phyloP scores from a whole-genome alignment of 2,329 filamentous ascomycete species.

The Epichloe sibirici region DNA sequence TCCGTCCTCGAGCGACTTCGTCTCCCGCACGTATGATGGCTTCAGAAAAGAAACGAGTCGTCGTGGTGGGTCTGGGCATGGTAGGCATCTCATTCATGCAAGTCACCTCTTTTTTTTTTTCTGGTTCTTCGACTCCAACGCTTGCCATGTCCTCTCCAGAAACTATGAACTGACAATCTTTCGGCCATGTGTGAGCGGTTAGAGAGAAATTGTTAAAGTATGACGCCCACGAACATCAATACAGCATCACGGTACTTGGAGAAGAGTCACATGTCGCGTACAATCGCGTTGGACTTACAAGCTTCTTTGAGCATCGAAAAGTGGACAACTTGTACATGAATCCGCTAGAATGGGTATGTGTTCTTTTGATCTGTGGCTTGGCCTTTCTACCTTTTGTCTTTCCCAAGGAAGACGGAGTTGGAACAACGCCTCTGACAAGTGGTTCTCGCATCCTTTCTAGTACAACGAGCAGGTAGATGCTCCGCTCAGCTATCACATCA shows the following conservation, averaged over 20 bases:
- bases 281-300: constrained; percentile 80
- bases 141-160: too few relatives aligned
- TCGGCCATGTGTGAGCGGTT: background rate
- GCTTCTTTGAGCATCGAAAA: constrained; percentile 75
- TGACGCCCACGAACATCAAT: constrained; percentile 62
- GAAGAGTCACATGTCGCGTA: constrained; percentile 83
- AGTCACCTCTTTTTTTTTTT: constrained; percentile 21
- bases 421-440: background rate
- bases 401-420: background rate
- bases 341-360: constrained; percentile 61
- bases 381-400: background rate
- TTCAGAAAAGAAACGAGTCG: constrained; percentile 45
- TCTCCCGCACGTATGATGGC: background rate
- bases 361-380: background rate
- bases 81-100: constrained; percentile 82
- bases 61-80: constrained; percentile 85
- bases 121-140: background rate
- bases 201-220: constrained; percentile 85
- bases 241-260: constrained; percentile 73
- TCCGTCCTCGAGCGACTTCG: too few relatives aligned
- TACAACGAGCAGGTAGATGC: constrained; percentile 55
- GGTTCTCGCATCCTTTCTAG: constrained; percentile 22
- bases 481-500: constrained; percentile 62
- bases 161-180: background rate
- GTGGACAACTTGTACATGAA: constrained; percentile 86